Base-by-base conservation (phyloP, 1,284 basidiomycete species). In the Rhizopogon hawkerae region DNA sequence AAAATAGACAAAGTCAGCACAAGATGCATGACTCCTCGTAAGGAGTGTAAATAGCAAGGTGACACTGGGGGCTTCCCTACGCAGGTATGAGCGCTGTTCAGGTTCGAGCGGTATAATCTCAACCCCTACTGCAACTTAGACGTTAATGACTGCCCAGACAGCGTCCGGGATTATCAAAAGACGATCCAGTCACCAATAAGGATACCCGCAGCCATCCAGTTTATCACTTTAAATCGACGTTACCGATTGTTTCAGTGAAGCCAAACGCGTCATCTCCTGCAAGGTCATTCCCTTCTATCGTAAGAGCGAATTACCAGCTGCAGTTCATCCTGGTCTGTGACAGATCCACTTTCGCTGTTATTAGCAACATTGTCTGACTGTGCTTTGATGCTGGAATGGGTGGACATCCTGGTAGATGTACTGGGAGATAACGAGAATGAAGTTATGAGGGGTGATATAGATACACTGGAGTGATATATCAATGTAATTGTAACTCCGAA, bases 61-160 rank as follows among this genome's bases (percentile, higher is more conserved):
- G 76, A 85, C 78, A 78, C 75, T 75, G 78, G 74, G 76, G 85
- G 83, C 85, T 89, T 89, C 88, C 88, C 88, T 90, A 87, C 88
- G 89, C 89, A 89, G 86, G 87, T 89, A 76, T 90, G 79, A 88
- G 81, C 85, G 78, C 88, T 89, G 85, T 78, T 88, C 89, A 91
- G 86, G 89, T 91, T 89, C 86, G 70, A 80, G 83, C 89, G 89
- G 89, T 92, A 79, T 90, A 55, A 85, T 92, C 89, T 92, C 89
- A 92, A 90, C 71, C 85, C 77, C 69, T 67, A 69, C 58, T 55
- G 58, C 58, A 54, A 57, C 57, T 54, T 54, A 54, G 55, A 64
- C 54, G 51, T 48, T 52, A 59, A 47, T 53, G 41, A 43, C 57
- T 57, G 58, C 49, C 38, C 37, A 42, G 36, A 34, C 18, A 48